Evolutionary conservation across 345 rosid genomes (phyloP).

Genomic region (Gossypium arboreum): DNA sequence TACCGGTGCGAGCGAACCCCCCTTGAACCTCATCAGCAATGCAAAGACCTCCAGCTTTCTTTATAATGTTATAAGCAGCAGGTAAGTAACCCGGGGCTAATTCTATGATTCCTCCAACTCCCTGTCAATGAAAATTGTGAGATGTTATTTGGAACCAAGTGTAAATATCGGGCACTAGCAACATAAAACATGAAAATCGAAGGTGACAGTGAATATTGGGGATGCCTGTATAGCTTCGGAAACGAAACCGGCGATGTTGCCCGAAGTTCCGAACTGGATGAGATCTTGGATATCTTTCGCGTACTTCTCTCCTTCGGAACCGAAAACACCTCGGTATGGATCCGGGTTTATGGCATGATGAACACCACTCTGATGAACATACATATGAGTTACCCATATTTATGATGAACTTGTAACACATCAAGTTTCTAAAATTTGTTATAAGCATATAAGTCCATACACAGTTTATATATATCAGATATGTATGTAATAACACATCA

Average conservation of each 20-base stretch:
- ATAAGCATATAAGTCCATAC: neutral
- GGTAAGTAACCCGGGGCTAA: constrained; percentile 89
- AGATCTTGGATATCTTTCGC: constrained; percentile 81
- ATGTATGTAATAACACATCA: neutral
- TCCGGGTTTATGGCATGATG: constrained; percentile 96
- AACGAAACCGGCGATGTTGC: constrained; percentile 78
- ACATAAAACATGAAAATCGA: neutral
- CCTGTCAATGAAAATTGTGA: constrained; percentile 36
- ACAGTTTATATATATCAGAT: neutral
- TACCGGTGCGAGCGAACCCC: constrained; percentile 81
- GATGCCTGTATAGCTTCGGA: constrained; percentile 90
- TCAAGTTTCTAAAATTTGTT: neutral
- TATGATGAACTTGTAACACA: neutral
- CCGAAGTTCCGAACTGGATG: constrained; percentile 78
- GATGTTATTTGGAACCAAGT: neutral
- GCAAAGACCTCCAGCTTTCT: constrained; percentile 83
- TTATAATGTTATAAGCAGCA: constrained; percentile 54
- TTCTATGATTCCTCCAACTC: constrained; percentile 94
- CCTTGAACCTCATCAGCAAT: constrained; percentile 94
- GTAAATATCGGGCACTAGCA: neutral
- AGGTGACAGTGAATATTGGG: neutral
- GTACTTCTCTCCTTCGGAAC: constrained; percentile 86
- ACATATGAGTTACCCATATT: neutral
- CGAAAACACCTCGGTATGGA: constrained; percentile 92
- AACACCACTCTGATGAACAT: constrained; percentile 59